Conservation (phyloP, 768 basidiomycete species). For the Mycena floridula region DNA sequence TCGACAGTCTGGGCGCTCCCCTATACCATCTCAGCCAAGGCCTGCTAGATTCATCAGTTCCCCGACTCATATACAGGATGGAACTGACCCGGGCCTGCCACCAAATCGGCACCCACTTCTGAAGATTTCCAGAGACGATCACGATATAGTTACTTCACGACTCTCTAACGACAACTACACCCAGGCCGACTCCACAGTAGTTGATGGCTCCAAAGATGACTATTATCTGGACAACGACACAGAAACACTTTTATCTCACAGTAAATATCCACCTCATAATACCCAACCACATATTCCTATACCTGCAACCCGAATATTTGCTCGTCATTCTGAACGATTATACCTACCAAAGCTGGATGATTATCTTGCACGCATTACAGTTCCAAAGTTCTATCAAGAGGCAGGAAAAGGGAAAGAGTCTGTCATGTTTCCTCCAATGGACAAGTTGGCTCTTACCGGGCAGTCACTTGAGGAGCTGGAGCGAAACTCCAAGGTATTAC, state of each 20-base stretch:
- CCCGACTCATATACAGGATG: too few relatives aligned
- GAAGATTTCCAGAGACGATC: too few relatives aligned
- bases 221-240: not conserved
- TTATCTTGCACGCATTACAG: slow-evolving; percentile 42
- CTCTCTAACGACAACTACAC: too few relatives aligned
- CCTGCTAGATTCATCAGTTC: too few relatives aligned
- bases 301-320: slow-evolving; percentile 51
- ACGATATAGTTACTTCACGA: too few relatives aligned
- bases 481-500: slow-evolving; percentile 39
- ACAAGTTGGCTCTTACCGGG: slow-evolving; percentile 40
- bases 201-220: not conserved
- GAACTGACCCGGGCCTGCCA: too few relatives aligned
- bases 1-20: too few relatives aligned
- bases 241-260: not conserved
- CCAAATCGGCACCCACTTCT: too few relatives aligned
- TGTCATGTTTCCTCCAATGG: slow-evolving; percentile 59
- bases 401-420: slow-evolving; percentile 15
- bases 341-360: slow-evolving; percentile 57
- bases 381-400: slow-evolving; percentile 32
- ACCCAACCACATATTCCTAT: slow-evolving; percentile 36
- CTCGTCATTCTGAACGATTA: slow-evolving; percentile 51
- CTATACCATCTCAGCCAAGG: too few relatives aligned
- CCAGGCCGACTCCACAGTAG: too few relatives aligned
- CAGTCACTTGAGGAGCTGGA: slow-evolving; percentile 56
- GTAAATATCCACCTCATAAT: slow-evolving; percentile 1